phyloP scores from a whole-genome alignment of 2,329 filamentous ascomycete genomes.

The Monosporascus sp. region DNA sequence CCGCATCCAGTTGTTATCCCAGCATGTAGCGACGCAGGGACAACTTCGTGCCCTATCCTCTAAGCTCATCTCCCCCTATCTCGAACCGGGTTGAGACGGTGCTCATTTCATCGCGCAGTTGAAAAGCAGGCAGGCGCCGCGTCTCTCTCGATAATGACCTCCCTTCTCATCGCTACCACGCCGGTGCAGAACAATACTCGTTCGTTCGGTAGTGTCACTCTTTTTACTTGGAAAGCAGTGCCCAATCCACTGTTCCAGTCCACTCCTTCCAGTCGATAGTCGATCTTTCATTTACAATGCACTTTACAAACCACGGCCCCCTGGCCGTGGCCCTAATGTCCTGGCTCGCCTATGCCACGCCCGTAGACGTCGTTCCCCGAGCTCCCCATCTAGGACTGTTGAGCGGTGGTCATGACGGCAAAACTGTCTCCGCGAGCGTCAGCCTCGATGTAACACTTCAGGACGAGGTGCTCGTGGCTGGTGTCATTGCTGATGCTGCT shows the following conservation, averaged over 20 bases:
- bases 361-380: slow-evolving; percentile 10
- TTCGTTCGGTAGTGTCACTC: slow-evolving; percentile 11
- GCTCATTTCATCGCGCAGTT: background rate
- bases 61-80: background rate
- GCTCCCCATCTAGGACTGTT: slow-evolving; percentile 10
- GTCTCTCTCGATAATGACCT: background rate
- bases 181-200: slow-evolving; percentile 11
- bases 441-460: slow-evolving; percentile 21
- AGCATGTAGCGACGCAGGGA: too few relatives aligned
- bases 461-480: slow-evolving; percentile 19
- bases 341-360: slow-evolving; percentile 20
- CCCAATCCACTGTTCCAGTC: slow-evolving; percentile 22
- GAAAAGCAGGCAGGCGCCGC: background rate
- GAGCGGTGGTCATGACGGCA: slow-evolving; percentile 12
- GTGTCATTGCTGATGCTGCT: slow-evolving; percentile 19
- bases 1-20: background rate
- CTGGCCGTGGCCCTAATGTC: slow-evolving; percentile 26
- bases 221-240: slow-evolving; percentile 18
- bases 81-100: too few relatives aligned
- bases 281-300: slow-evolving; percentile 19
- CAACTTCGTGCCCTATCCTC: background rate
- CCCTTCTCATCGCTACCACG: slow-evolving; percentile 15
- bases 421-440: slow-evolving; percentile 18
- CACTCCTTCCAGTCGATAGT: slow-evolving; percentile 23
- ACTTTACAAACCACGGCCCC: slow-evolving; percentile 25